Conservation (phyloP, 2,329 filamentous ascomycete genomes). For the Diaporthe ilicicola region DNA sequence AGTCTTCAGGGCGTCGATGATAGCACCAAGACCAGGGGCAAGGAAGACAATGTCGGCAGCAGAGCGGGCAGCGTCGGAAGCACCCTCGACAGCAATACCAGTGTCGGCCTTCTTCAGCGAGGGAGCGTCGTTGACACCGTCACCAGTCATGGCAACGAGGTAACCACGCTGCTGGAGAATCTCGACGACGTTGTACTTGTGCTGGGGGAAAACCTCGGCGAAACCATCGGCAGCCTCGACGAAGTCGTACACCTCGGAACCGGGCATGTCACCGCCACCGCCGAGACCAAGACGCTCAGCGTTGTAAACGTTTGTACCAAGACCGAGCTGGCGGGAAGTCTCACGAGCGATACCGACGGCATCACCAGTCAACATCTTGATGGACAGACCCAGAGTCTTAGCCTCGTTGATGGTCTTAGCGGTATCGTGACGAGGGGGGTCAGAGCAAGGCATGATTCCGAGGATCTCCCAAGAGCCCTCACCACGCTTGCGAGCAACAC, state of each 20-base stretch:
- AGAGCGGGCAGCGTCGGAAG: constrained; percentile 88
- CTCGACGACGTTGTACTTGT: constrained; percentile 95
- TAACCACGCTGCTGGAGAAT: constrained; percentile 94
- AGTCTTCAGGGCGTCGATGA: constrained; percentile 92
- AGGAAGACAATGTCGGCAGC: constrained; percentile 95
- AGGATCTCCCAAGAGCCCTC: constrained; percentile 88
- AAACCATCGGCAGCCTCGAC: constrained; percentile 95
- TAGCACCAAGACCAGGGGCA: constrained; percentile 87
- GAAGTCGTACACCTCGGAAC: constrained; percentile 94
- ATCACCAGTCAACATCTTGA: constrained; percentile 97
- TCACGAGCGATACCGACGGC: constrained; percentile 93
- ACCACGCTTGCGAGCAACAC: constrained; percentile 89
- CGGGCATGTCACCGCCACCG: constrained; percentile 90
- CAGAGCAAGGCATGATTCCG: constrained; percentile 93
- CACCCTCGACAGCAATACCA: constrained; percentile 92
- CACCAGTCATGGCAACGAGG: constrained; percentile 95
- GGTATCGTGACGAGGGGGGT: constrained; percentile 90
- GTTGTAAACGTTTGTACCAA: constrained; percentile 94
- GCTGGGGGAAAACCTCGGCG: constrained; percentile 92
- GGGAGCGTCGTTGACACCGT: constrained; percentile 93
- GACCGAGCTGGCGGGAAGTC: constrained; percentile 88
- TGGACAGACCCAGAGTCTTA: constrained; percentile 85
- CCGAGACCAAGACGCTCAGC: constrained; percentile 91
- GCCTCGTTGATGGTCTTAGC: constrained; percentile 90
- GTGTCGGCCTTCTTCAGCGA: constrained; percentile 96